A percentile compares a stretch with the other conserved stretches of the same genome.
These are phyloP conservation scores for Actinidia chinensis DNA, from an alignment of 179 eudicot species.

Conservation along the genomic window DNA sequence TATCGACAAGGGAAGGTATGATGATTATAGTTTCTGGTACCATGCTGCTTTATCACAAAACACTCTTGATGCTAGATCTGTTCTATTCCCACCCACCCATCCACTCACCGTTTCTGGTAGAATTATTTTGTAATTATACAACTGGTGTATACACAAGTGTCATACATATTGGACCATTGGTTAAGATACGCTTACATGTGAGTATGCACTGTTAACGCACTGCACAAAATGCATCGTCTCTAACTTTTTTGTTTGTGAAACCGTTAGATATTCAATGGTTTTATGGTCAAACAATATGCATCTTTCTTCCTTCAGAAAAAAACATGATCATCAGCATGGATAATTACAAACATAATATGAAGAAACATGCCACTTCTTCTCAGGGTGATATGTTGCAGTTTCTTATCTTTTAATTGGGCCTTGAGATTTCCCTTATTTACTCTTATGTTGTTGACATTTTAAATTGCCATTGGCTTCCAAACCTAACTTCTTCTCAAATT, in stretches of 20 bases:
- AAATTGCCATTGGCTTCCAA: not conserved
- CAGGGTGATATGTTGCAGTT: not conserved
- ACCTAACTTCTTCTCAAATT: not conserved
- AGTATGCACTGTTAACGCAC: too few species aligned
- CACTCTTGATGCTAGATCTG: too few species aligned
- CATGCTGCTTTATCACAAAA: not conserved
- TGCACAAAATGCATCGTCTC: too few species aligned
- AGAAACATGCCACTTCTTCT: conserved; percentile 3
- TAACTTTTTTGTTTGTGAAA: not conserved
- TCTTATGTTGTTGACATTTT: not conserved
- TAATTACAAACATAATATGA: not conserved
- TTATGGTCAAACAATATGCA: not conserved
- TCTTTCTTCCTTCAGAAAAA: not conserved
- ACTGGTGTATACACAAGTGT: not conserved
- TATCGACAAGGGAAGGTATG: conserved; percentile 83
- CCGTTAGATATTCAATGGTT: not conserved
- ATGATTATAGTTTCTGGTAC: not conserved
- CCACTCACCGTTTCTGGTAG: not conserved
- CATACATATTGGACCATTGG: not conserved
- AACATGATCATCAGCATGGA: not conserved
- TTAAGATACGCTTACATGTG: too few species aligned
- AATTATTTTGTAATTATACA: not conserved
- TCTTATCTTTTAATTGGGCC: not conserved
- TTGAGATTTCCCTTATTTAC: not conserved
- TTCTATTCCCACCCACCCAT: not conserved